A percentile compares a stretch with the other conserved stretches of the same genome.
Conservation (phyloP, 257 asterid genomes). For the Linderniella brevidens region DNA sequence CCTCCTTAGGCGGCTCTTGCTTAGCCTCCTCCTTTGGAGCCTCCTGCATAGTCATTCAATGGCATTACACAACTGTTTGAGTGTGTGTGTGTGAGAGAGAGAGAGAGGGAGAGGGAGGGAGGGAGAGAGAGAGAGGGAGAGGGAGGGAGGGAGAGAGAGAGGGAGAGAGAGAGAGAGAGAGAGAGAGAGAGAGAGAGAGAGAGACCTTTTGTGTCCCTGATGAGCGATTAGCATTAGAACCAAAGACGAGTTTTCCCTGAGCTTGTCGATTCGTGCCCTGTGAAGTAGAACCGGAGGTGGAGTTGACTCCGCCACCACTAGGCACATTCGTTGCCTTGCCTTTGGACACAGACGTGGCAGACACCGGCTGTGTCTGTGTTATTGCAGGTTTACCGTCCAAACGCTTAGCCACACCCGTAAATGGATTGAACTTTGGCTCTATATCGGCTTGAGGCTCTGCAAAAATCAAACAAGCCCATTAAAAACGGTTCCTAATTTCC, state of each 20-base stretch:
- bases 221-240: constrained; percentile 46
- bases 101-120: too few relatives aligned
- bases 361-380: constrained; percentile 32
- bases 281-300: constrained; percentile 46
- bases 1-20: constrained; percentile 58
- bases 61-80: too few relatives aligned
- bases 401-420: constrained; percentile 69
- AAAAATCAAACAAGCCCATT: constrained; percentile 18
- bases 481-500: background rate
- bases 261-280: constrained; percentile 55
- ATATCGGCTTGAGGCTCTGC: constrained; percentile 41
- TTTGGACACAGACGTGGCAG: constrained; percentile 28
- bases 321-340: constrained; percentile 28
- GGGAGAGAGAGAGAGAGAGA: background rate
- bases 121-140: background rate
- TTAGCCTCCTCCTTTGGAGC: constrained; percentile 46
- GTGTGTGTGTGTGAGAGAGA: too few relatives aligned
- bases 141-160: background rate
- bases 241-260: constrained; percentile 91
- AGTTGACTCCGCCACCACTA: constrained; percentile 20
- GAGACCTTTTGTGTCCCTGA: constrained; percentile 43
- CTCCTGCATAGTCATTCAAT: constrained; percentile 24
- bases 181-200: background rate
- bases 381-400: constrained; percentile 77
- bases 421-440: constrained; percentile 75